Conservation (phyloP, 2,329 filamentous ascomycete genomes). For the Plectosphaerella sp. region DNA sequence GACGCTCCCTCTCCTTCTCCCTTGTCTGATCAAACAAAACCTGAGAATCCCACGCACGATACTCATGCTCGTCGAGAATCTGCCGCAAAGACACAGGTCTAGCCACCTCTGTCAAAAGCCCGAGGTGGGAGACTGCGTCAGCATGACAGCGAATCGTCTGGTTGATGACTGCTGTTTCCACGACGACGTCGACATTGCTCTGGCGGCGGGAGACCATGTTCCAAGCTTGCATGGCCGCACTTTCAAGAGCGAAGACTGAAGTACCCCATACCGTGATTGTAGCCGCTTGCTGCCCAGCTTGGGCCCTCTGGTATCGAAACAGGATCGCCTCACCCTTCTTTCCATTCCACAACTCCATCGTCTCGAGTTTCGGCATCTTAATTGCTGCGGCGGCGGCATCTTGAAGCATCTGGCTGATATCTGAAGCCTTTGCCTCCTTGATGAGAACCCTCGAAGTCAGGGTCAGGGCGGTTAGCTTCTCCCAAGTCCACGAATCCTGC, state of each 20-base stretch:
- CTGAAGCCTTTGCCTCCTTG: conserved; percentile 9
- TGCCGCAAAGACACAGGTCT: conserved; percentile 16
- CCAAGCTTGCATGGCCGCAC: conserved; percentile 16
- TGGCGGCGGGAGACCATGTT: conserved; percentile 15
- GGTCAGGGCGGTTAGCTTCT: conserved; percentile 22
- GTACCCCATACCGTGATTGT: conserved; percentile 18
- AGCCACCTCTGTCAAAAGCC: conserved; percentile 13
- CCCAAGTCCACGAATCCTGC: conserved; percentile 20
- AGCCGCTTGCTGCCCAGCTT: conserved; percentile 9
- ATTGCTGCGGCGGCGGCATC: conserved; percentile 17
- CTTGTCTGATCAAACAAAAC: too few species aligned
- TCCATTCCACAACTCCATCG: conserved; percentile 27
- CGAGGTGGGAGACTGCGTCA: conserved; percentile 17
- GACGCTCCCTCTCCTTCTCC: too few species aligned
- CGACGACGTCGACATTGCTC: conserved; percentile 9
- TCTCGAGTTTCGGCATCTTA: conserved; percentile 23
- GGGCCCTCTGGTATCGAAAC: conserved; percentile 16
- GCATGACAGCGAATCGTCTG: conserved; percentile 12
- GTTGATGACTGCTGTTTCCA: conserved; percentile 13
- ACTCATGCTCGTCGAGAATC: conserved; percentile 2
- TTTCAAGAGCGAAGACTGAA: conserved; percentile 12
- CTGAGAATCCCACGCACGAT: too few species aligned
- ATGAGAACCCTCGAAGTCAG: conserved; percentile 24
- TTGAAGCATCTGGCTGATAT: conserved; percentile 13
- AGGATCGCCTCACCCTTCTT: conserved; percentile 16